Base-by-base conservation (phyloP, 768 basidiomycete species). In the Cubamyces sp. region DNA sequence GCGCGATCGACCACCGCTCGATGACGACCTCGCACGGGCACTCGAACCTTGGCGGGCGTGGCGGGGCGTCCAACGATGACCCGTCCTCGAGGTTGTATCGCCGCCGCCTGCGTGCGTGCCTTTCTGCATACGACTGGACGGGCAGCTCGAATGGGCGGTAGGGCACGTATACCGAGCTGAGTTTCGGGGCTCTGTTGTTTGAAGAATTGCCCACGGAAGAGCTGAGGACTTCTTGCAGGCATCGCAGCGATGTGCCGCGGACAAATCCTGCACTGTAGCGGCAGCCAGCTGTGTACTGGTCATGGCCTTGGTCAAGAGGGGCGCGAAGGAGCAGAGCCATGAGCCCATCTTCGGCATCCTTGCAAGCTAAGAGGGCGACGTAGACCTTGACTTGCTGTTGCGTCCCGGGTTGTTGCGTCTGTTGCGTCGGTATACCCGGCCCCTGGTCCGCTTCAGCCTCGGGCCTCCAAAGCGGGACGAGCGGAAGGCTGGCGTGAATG, bases 71-170 rank as follows among this genome's bases (percentile, higher is more conserved):
- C 9, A 9, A 34, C 34, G 4, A 5, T 11, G 48, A 9, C 14
- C 14, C 48, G 1, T 15, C 12, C 7, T 25, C 46, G 5, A 14
- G 4, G n/a, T 39, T 23, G 18, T 12, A 28, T 16, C 37, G 5
- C 1, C 8, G 14, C 21, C 21, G 15, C 34, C 34, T 18, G 30
- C 19, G 37, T 25, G 42, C 23, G 26, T 37, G 30, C 1, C 56
- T 46, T 6, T 16, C 41, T 6, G 56, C 56, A 16, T 48, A 57
- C 23, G 56, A 57, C 39, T 46, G 30, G 16, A 57, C 46, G 37
- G 37, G 16, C 19, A 49, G 37, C 56, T 57, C 56, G 47, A 57
- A 47, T 18, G 56, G 56, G 7, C 56, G 56, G 47, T 48, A 57
- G 2, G 39, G 56, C 23, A 57, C 26, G 23, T 57, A 57, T 3